Evolutionary conservation across 2,329 filamentous ascomycete genomes (phyloP).

Genomic region (Aspergillus amoenus): DNA sequence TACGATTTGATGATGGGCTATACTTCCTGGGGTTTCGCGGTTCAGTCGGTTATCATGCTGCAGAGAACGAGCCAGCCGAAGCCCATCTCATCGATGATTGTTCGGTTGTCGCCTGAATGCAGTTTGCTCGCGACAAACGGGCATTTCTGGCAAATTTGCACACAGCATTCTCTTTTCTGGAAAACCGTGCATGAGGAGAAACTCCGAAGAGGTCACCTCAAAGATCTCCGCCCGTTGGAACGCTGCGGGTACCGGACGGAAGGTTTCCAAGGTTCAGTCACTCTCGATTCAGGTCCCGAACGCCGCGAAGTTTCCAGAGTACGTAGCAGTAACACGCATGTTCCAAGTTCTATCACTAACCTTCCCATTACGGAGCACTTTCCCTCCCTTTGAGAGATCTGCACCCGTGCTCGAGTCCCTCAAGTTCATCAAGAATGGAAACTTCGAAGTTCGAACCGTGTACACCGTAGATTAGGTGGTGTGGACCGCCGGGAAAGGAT

Average conservation of each 20-base stretch:
- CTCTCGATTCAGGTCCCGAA: neutral
- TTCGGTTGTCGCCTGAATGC: slow-evolving; percentile 12
- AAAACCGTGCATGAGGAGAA: no score
- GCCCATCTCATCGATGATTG: slow-evolving; percentile 1
- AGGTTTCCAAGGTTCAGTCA: slow-evolving; percentile 19
- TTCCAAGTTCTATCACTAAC: neutral
- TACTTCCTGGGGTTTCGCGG: slow-evolving; percentile 1
- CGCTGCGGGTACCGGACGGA: slow-evolving; percentile 20
- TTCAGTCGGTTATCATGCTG: slow-evolving; percentile 9
- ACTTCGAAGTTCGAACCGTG: no score
- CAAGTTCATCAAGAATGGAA: neutral
- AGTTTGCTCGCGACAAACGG: slow-evolving; percentile 8
- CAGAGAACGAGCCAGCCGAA: slow-evolving; percentile 13
- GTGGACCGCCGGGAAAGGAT: neutral
- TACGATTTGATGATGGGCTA: neutral
- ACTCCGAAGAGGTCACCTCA: neutral
- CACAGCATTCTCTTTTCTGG: neutral
- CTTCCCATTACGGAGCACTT: neutral
- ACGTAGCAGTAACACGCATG: neutral
- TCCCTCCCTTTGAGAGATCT: neutral
- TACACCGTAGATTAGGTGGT: neutral
- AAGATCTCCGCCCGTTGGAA: slow-evolving; percentile 9
- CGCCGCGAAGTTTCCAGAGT: neutral
- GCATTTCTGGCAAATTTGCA: slow-evolving; percentile 3
- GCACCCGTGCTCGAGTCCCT: neutral